Evolutionary conservation across 352 stramenopile species (phyloP).

Genomic region (Pythium dissimile): DNA sequence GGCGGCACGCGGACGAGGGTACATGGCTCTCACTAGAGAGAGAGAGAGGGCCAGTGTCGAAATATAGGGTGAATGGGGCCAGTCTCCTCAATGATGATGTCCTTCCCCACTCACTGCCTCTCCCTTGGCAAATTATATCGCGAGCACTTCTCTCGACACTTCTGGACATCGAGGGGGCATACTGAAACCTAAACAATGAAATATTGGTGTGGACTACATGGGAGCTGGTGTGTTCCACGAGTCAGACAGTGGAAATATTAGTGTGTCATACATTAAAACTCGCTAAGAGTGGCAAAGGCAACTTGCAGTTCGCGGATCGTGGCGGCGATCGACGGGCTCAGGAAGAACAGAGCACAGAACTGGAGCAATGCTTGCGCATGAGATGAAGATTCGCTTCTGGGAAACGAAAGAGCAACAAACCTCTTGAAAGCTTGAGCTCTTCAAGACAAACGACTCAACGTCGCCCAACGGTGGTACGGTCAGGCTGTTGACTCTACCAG

Average conservation of each 20-base stretch:
- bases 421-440: slow-evolving; percentile 57
- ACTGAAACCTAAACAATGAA: slow-evolving; percentile 5
- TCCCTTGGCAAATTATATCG: background rate
- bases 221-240: background rate
- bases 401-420: slow-evolving; percentile 5
- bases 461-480: slow-evolving; percentile 45
- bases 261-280: background rate
- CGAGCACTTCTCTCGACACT: background rate
- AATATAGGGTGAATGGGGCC: background rate
- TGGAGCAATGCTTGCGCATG: slow-evolving; percentile 17
- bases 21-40: slow-evolving; percentile 4
- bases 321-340: slow-evolving; percentile 30
- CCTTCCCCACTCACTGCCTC: too few relatives aligned
- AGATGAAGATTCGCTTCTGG: background rate
- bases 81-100: background rate
- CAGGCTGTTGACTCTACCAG: slow-evolving; percentile 27
- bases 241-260: background rate
- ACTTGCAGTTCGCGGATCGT: slow-evolving; percentile 41
- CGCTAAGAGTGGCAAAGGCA: slow-evolving; percentile 36
- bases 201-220: background rate
- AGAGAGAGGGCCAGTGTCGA: background rate
- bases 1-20: slow-evolving; percentile 9
- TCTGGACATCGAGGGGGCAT: background rate
- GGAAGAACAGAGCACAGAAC: slow-evolving; percentile 55
- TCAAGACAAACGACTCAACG: slow-evolving; percentile 47